Evolutionary conservation across 768 basidiomycete genomes (phyloP), one percentile per base, ranked within the genome.

Genomic region (Coprinopsis marcescibilis): DNA sequence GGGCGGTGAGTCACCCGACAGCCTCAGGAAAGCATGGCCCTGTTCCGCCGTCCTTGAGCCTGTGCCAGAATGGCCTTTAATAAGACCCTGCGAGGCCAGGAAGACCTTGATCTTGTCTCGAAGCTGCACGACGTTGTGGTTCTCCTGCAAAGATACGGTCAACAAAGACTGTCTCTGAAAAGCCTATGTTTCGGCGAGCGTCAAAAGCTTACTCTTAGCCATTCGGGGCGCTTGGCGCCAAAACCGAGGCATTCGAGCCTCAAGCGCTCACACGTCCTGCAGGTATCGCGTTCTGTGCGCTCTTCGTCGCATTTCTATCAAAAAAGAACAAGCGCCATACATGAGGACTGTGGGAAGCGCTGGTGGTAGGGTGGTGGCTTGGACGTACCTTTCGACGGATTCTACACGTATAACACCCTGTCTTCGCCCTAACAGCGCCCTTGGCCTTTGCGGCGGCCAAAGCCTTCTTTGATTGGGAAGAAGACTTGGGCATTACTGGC

Each of bases 331-430:
- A 25, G 34, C 45, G 44, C 57, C 35, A 47, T 49, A 56, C 34
- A 60, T 54, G 36, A 53, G 50, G 27, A 37, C 47, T 23, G 24
- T 19, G 25, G 29, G 32, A n/a, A 14, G 17, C 26, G 19, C 26
- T 27, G 37, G 34, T 20, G 32, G 45, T 48, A 46, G 45, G 38
- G 43, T 43, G 47, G 41, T 40, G 27, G 43, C 24, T 42, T 51
- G n/a, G 50, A 63, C 64, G 33, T 41, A 87, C 88, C 85, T 90
- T 89, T 57, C 88, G 75, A 55, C 89, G 78, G 32, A 90, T 87
- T 58, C 88, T 77, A 70, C 88, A 90, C 47, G 88, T 90, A 68
- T 89, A 90, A 63, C 89, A 91, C 54, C 89, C 88, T 44, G 85
- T 85, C 76, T 90, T 90, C 46, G 87, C 88, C 60, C 88, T 82